phyloP scores from a whole-genome alignment of 768 basidiomycete species.

The Xerocomellus intermedius region DNA sequence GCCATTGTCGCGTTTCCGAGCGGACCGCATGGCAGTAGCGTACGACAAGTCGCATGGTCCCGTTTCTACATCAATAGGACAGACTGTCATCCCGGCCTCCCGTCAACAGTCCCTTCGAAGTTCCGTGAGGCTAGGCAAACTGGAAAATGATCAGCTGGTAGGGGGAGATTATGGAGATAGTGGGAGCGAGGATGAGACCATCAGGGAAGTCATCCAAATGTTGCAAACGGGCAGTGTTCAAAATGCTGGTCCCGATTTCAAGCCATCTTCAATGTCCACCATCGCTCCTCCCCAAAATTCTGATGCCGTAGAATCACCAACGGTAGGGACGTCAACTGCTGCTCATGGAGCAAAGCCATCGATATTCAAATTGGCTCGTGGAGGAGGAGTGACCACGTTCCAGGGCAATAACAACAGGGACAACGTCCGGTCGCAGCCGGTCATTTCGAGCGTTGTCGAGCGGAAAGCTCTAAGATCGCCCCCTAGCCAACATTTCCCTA shows the following conservation, averaged over 20 bases:
- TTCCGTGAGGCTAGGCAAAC: slow-evolving; percentile 55
- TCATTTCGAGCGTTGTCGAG: slow-evolving; percentile 26
- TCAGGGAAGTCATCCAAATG: slow-evolving; percentile 52
- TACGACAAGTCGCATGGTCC: slow-evolving; percentile 42
- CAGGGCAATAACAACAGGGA: slow-evolving; percentile 25
- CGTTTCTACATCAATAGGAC: slow-evolving; percentile 40
- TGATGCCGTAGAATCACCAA: background rate
- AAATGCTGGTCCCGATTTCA: slow-evolving; percentile 51
- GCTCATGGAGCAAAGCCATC: slow-evolving; percentile 39
- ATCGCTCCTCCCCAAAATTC: background rate
- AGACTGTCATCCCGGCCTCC: slow-evolving; percentile 43
- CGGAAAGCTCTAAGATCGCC: slow-evolving; percentile 14
- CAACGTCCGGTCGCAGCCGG: slow-evolving; percentile 37
- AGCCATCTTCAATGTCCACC: slow-evolving; percentile 3
- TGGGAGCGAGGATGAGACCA: slow-evolving; percentile 49
- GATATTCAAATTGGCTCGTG: slow-evolving; percentile 43
- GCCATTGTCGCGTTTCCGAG: slow-evolving; percentile 64
- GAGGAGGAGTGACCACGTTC: slow-evolving; percentile 12
- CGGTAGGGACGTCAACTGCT: background rate
- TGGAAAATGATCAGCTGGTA: slow-evolving; percentile 50
- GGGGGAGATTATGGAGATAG: slow-evolving; percentile 53
- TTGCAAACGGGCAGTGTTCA: slow-evolving; percentile 50
- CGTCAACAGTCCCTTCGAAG: slow-evolving; percentile 48
- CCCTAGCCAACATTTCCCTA: slow-evolving; percentile 13
- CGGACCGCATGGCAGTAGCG: slow-evolving; percentile 49